Base-by-base conservation (phyloP, 2,329 filamentous ascomycete genomes). In the Alternaria metachromatica region DNA sequence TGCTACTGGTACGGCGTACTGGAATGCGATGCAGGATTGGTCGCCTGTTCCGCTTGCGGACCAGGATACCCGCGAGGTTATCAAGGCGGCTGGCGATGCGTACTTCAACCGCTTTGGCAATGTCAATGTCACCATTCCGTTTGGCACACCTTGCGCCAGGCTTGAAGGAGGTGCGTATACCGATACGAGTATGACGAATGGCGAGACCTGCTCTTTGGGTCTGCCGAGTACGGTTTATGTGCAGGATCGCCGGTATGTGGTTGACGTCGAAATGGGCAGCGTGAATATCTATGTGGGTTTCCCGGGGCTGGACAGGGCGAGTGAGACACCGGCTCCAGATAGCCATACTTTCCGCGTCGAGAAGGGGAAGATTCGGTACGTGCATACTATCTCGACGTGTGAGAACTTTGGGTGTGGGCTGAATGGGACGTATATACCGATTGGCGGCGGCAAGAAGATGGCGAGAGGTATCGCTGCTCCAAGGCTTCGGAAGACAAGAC, bases 111-210 rank as follows among this genome's bases (percentile, higher is more conserved):
- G 65, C 3, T 72, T 71, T n/a, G 63, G 60, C 5, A 64, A 71
- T 20, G 55, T 48, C 7, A 71, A 67, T 18, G 58, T 68, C 0
- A 63, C 60, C 4, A 69, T 74, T 15, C 72, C 72, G 1, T 74
- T 69, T 63, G 72, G 71, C 1, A 68, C 63, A n/a, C 71, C 73
- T 0, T 76, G 74, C 44, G 72, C 72, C 4, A 54, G 73, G 2
- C 61, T 76, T 2, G 74, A 75, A 43, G 74, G 74, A 7, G 72
- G 74, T 11, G 60, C 65, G 11, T 76, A 75, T 49, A 76, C 74
- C 0, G 66, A 60, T 46, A 53, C 58, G 5, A 49, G 54, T 15
- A 44, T 58, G 8, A 66, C 68, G 2, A 69, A 60, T 15, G 67
- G 65, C 21, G 62, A 59, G 12, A 72, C 68, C 0, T 75, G 72